Evolutionary conservation across 805 yeast genomes (phyloP), one percentile per base, ranked within the genome.

Genomic region (Kuraishia molischiana): DNA sequence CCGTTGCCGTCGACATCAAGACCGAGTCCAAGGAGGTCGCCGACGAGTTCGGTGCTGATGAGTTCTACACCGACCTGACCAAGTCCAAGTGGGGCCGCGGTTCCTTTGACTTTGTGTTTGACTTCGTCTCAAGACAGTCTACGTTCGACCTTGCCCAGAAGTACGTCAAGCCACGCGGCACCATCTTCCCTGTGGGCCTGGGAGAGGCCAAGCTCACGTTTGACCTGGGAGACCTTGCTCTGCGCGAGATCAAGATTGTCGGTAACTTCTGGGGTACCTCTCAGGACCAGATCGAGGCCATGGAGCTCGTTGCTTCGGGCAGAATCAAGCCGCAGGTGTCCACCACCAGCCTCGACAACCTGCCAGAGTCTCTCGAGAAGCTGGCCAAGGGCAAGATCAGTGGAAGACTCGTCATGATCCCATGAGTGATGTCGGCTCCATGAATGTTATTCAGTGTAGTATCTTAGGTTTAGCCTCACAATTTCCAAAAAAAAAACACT

Each of bases 191-290:
- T 44, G 59, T 68, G 5, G 76, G 76, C 1, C 51, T 70, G 41
- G 72, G 68, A 1, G 50, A 49, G 24, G 48, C 52, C 37, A 53
- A 56, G 32, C 43, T 67, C 15, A 35, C 35, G 4, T 41, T 66
- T 29, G 51, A 51, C 29, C 60, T 63, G 39, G 61, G 48, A 41
- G 56, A 56, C 3, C 46, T 67, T 38, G 68, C 69, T 11, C 41
- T 63, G 34, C 54, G 68, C 40, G 74, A 69, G 46, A 55, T 64
- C 20, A 53, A 58, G 36, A 43, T 67, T 30, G 47, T 58, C 24
- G 66, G 60, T 42, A 55, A 61, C 32, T 64, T 65, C 44, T 72
- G 74, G 26, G 76, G 76, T 19, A 59, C 61, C 11, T 60, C 67
- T 1, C 44, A 48, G 8, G 73, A 69, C 36, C 71, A 66, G 43